Evolutionary conservation across 441 rosid species (phyloP).

Genomic region (Metrosideros polymorpha): DNA sequence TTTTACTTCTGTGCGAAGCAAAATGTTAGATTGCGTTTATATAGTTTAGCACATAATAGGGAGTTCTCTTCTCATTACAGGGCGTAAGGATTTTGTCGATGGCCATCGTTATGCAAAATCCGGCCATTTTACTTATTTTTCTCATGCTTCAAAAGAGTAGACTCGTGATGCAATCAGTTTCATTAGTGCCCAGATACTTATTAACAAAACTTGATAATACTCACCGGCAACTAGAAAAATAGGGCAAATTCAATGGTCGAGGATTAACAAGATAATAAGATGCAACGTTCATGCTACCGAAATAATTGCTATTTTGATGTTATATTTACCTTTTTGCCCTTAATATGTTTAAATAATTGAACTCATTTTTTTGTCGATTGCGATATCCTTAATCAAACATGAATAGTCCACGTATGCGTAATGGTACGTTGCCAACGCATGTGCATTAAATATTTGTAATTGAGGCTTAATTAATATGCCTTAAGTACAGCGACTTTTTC

Average conservation of each 20-base stretch:
- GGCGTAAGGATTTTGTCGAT: no score
- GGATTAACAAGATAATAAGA: no score
- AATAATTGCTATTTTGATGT: fast-evolving
- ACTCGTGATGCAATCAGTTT: no score
- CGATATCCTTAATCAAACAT: not conserved
- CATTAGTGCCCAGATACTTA: fast-evolving
- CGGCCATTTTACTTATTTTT: no score
- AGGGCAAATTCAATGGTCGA: not conserved
- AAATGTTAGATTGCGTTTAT: no score
- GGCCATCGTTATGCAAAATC: no score
- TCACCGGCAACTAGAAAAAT: fast-evolving
- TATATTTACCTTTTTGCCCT: not conserved
- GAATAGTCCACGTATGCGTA: not conserved
- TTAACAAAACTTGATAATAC: not conserved
- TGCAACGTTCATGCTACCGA: fast-evolving
- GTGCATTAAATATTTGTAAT: not conserved
- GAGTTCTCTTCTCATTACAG: no score
- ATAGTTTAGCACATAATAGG: no score
- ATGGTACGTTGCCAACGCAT: not conserved
- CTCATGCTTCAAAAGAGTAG: no score
- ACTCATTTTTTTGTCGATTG: no score
- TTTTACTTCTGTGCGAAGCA: no score
- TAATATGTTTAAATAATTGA: fast-evolving
- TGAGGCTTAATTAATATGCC: not conserved
- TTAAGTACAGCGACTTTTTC: not conserved